Percentiles rank a stretch among this genome's conserved stretches.
phyloP scores from a whole-genome alignment of 352 stramenopile genomes.

The Globisporangium nodosum region DNA sequence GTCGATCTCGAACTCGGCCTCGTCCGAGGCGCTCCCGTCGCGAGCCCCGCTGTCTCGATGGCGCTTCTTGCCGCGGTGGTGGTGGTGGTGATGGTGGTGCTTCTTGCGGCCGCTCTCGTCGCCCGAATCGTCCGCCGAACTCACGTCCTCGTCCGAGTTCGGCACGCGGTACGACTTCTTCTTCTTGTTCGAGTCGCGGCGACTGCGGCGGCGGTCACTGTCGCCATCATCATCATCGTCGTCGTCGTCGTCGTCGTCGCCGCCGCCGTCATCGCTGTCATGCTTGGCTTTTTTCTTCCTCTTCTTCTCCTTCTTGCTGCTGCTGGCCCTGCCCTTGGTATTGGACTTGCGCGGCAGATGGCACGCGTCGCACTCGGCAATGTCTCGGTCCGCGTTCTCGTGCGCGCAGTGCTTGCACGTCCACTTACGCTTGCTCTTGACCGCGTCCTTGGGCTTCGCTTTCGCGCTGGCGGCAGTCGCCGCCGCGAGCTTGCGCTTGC shows the following conservation, averaged over 20 bases:
- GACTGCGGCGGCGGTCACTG: slow-evolving; percentile 44
- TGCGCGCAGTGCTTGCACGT: slow-evolving; percentile 40
- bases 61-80: slow-evolving; percentile 19
- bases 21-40: slow-evolving; percentile 37
- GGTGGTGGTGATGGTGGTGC: slow-evolving; percentile 8
- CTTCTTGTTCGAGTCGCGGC: slow-evolving; percentile 59
- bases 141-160: slow-evolving; percentile 77
- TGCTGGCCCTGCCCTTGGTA: slow-evolving; percentile 14
- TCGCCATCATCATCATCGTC: slow-evolving; percentile 13
- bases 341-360: slow-evolving; percentile 19
- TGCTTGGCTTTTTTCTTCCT: slow-evolving; percentile 13
- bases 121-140: slow-evolving; percentile 32
- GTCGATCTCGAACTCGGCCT: slow-evolving; percentile 27
- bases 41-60: slow-evolving; percentile 9
- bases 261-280: slow-evolving; percentile 17
- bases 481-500: slow-evolving; percentile 28
- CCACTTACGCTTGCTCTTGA: slow-evolving; percentile 26
- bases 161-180: slow-evolving; percentile 75
- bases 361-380: slow-evolving; percentile 37
- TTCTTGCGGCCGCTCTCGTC: slow-evolving; percentile 8
- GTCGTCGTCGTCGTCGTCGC: slow-evolving; percentile 4
- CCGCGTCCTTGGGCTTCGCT: slow-evolving; percentile 2
- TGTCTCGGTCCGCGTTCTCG: slow-evolving; percentile 33
- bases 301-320: slow-evolving; percentile 13
- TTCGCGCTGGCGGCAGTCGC: slow-evolving; percentile 2